Conservation (phyloP, 345 rosid species). For the Clausena lansium region DNA sequence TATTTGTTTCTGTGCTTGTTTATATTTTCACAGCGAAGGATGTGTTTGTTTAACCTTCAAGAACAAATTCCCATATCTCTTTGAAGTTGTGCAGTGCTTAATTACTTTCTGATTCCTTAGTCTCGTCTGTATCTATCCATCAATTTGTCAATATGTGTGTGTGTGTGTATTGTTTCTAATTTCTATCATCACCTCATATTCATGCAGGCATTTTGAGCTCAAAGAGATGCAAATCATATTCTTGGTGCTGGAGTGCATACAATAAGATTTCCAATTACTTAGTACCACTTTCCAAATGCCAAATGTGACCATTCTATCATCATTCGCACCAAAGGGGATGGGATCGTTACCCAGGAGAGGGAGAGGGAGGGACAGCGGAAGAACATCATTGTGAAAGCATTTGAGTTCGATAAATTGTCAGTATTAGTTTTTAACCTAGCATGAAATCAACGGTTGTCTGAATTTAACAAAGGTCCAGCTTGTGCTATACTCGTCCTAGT, state of each 20-base stretch:
- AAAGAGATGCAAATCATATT: not conserved
- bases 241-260: not conserved
- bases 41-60: not conserved
- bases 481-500: too few species aligned
- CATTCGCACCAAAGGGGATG: not conserved
- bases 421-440: too few species aligned
- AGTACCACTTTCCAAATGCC: too few species aligned
- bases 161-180: too few species aligned
- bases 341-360: not conserved
- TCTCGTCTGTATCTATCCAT: not conserved
- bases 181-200: not conserved
- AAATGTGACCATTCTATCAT: too few species aligned
- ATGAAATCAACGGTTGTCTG: too few species aligned
- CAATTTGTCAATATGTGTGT: not conserved
- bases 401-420: too few species aligned
- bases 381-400: not conserved
- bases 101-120: not conserved
- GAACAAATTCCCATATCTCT: not conserved
- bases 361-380: not conserved
- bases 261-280: not conserved
- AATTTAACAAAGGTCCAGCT: too few species aligned
- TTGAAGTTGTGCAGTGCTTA: not conserved
- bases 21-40: not conserved
- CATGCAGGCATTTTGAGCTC: not conserved
- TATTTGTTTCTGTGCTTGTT: not conserved